Conservation (phyloP, 176 grass and related monocot genomes). For the Ampelocalamus luodianensis region DNA sequence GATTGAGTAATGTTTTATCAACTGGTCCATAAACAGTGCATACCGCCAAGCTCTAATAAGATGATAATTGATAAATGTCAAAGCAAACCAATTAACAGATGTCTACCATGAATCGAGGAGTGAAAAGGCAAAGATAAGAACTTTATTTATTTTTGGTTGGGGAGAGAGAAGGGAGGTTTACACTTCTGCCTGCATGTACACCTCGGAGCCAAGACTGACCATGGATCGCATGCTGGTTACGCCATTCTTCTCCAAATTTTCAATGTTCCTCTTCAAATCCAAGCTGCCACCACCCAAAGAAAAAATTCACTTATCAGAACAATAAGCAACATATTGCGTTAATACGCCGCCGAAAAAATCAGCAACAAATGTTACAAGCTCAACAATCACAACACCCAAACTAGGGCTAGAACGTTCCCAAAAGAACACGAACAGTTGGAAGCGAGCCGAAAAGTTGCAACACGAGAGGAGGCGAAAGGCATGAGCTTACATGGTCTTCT, state of each 20-base stretch:
- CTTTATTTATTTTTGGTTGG: background rate
- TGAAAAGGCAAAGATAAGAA: background rate
- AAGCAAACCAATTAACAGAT: background rate
- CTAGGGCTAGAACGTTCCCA: no score
- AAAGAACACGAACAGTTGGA: background rate
- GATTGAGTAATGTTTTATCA: background rate
- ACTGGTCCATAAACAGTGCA: background rate
- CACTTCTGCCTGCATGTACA: slow-evolving; percentile 92
- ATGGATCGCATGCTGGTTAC: slow-evolving; percentile 79
- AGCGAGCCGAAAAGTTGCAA: background rate
- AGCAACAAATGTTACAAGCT: background rate
- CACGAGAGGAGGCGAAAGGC: background rate
- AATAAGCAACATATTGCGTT: background rate
- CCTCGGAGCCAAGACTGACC: slow-evolving; percentile 94
- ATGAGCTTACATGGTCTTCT: slow-evolving; percentile 84
- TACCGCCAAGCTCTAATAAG: background rate
- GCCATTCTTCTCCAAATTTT: slow-evolving; percentile 83
- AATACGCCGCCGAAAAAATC: background rate
- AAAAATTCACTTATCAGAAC: background rate
- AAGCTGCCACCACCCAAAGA: slow-evolving; percentile 43
- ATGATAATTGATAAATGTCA: background rate
- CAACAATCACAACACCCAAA: no score
- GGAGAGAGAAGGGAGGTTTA: slow-evolving; percentile 47
- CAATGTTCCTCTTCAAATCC: slow-evolving; percentile 92
- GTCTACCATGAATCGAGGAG: background rate